A percentile compares a stretch with the other conserved stretches of the same genome.
Evolutionary conservation across 176 grass and related monocot species (phyloP).

Genomic region (Lolium multiflorum): DNA sequence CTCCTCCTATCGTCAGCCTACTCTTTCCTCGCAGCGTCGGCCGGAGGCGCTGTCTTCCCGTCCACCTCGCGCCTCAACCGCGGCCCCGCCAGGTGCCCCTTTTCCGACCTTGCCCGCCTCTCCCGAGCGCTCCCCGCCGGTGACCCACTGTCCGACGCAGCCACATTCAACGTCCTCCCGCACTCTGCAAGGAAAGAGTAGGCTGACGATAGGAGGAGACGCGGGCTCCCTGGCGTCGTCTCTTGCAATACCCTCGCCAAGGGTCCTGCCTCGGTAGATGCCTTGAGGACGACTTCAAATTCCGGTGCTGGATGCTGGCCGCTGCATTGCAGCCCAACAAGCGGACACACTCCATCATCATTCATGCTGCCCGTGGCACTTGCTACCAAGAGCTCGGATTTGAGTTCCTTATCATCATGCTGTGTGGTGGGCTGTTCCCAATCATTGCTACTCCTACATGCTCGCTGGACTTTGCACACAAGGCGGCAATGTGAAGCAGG

Average conservation of each 20-base stretch:
- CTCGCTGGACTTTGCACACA: conserved; percentile 28
- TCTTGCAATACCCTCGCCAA: conserved; percentile 44
- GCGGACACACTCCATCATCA: conserved; percentile 44
- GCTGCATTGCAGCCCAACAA: conserved; percentile 21
- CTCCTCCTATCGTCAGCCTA: background rate
- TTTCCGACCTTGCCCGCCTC: background rate
- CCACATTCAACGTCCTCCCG: conserved; percentile 39
- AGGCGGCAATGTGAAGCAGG: conserved; percentile 34
- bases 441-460: conserved; percentile 19
- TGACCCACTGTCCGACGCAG: background rate
- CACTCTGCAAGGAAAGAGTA: too few relatives aligned
- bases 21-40: background rate
- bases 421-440: conserved; percentile 37
- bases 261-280: conserved; percentile 3
- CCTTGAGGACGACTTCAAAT: conserved; percentile 17
- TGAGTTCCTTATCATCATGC: conserved; percentile 30
- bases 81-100: background rate
- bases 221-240: too few relatives aligned
- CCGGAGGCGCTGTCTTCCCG: background rate
- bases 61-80: conserved; percentile 17
- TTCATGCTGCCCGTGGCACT: conserved; percentile 6
- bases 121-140: background rate
- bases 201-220: too few relatives aligned
- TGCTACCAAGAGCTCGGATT: conserved; percentile 16
- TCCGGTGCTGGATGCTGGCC: conserved; percentile 18